These are phyloP conservation scores for Arabidopsis hybrid DNA, from an alignment of 441 rosid species.

Conservation along the genomic window DNA sequence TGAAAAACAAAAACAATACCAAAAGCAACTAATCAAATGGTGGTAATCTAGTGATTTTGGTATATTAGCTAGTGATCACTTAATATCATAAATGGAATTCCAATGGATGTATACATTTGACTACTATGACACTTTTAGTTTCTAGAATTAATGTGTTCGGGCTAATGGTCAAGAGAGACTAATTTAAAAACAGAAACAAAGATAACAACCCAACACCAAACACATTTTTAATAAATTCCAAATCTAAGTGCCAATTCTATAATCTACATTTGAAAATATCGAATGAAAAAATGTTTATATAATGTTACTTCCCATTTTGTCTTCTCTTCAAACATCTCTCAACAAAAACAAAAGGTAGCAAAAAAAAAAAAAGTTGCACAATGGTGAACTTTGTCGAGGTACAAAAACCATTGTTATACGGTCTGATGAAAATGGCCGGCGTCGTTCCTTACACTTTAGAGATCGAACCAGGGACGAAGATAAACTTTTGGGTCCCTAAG, in stretches of 20 bases:
- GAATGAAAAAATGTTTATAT: neutral
- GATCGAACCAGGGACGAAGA: constrained; percentile 76
- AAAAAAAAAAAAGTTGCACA: neutral
- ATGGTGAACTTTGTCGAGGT: constrained; percentile 90
- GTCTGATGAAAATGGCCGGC: constrained; percentile 86
- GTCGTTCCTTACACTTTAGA: constrained; percentile 60
- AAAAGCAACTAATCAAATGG: neutral
- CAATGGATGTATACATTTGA: neutral
- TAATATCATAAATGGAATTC: neutral
- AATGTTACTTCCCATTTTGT: neutral
- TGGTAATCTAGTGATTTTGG: neutral
- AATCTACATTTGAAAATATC: neutral
- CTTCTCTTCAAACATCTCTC: constrained; percentile 20
- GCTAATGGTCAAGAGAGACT: neutral
- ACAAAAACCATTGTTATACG: constrained; percentile 72
- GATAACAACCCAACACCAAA: constrained; percentile 60
- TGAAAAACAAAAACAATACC: neutral
- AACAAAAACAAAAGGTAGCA: neutral
- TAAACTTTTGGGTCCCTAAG: constrained; percentile 87
- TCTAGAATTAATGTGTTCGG: neutral
- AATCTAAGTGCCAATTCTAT: neutral
- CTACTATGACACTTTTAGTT: neutral
- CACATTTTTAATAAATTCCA: constrained; percentile 24
- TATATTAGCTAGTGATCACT: neutral
- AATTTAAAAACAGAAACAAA: neutral